Conservation (phyloP, 2,329 filamentous ascomycete species). For the Ascochyta rabiei region DNA sequence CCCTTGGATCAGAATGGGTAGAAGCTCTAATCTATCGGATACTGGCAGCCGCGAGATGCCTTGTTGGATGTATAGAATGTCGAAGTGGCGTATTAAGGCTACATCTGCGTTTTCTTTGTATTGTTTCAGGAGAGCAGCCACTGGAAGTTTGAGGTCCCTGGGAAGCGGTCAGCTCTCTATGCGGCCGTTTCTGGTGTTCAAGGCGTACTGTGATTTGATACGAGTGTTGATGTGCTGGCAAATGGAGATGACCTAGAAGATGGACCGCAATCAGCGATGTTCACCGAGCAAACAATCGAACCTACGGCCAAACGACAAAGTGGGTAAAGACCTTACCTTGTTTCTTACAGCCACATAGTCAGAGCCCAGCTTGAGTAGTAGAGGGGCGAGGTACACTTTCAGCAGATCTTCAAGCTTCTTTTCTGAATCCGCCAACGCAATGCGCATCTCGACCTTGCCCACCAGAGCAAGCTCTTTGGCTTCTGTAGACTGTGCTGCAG, state of each 20-base stretch:
- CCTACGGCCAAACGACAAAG: not conserved
- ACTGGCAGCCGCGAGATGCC: constrained; percentile 69
- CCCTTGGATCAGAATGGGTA: constrained; percentile 73
- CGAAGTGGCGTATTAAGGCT: constrained; percentile 81
- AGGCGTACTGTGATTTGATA: constrained; percentile 59
- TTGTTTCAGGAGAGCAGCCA: constrained; percentile 82
- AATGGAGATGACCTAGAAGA: constrained; percentile 64
- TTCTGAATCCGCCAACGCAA: constrained; percentile 83
- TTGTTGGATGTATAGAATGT: constrained; percentile 87
- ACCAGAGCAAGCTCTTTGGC: constrained; percentile 81
- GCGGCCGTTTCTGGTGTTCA: not conserved
- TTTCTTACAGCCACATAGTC: constrained; percentile 79
- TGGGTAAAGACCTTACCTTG: constrained; percentile 59
- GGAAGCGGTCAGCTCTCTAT: constrained; percentile 17
- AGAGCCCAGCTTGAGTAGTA: constrained; percentile 86
- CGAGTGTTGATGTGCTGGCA: constrained; percentile 75
- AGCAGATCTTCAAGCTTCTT: constrained; percentile 79
- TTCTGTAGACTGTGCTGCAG: constrained; percentile 52
- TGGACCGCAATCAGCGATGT: constrained; percentile 42
- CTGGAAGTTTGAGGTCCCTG: constrained; percentile 75
- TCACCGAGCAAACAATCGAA: constrained; percentile 1
- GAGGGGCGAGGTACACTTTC: constrained; percentile 76
- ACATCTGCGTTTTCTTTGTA: constrained; percentile 77
- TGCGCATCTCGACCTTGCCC: constrained; percentile 83
- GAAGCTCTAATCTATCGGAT: constrained; percentile 70